Evolutionary conservation across 1,284 basidiomycete species (phyloP).

Genomic region (Mycena citricolor): DNA sequence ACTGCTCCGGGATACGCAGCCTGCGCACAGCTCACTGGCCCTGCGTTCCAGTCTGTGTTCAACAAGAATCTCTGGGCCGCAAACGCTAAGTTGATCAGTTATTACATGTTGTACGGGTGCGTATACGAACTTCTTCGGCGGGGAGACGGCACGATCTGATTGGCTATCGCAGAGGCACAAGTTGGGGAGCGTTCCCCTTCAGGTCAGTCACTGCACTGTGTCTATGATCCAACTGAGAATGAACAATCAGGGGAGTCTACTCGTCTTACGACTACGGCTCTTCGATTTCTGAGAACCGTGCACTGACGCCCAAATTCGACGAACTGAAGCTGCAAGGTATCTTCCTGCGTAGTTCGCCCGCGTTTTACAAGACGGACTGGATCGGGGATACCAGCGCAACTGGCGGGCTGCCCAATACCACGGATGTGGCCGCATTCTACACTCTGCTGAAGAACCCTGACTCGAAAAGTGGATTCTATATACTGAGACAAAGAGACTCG

Average conservation of each 20-base stretch:
- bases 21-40: constrained; percentile 50
- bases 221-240: no score
- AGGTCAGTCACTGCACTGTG: constrained; percentile 36
- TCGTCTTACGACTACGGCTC: constrained; percentile 72
- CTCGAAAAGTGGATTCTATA: constrained; percentile 63
- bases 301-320: constrained; percentile 67
- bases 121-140: constrained; percentile 12
- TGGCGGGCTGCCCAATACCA: constrained; percentile 50
- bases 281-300: constrained; percentile 66
- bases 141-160: no score
- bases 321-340: constrained; percentile 75
- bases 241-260: constrained; percentile 39
- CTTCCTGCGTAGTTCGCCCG: constrained; percentile 72
- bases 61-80: constrained; percentile 73
- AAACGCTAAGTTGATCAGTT: constrained; percentile 74
- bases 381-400: constrained; percentile 61
- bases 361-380: constrained; percentile 77
- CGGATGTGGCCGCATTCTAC: constrained; percentile 51
- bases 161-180: constrained; percentile 57
- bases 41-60: constrained; percentile 74
- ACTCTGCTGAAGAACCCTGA: constrained; percentile 69
- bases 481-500: constrained; percentile 66
- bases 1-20: constrained; percentile 51
- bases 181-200: constrained; percentile 76
- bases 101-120: constrained; percentile 79